Percentiles rank a stretch among this genome's conserved stretches.
Evolutionary conservation across 2,329 filamentous ascomycete species (phyloP).

Genomic region (Fonsecaea monophora): DNA sequence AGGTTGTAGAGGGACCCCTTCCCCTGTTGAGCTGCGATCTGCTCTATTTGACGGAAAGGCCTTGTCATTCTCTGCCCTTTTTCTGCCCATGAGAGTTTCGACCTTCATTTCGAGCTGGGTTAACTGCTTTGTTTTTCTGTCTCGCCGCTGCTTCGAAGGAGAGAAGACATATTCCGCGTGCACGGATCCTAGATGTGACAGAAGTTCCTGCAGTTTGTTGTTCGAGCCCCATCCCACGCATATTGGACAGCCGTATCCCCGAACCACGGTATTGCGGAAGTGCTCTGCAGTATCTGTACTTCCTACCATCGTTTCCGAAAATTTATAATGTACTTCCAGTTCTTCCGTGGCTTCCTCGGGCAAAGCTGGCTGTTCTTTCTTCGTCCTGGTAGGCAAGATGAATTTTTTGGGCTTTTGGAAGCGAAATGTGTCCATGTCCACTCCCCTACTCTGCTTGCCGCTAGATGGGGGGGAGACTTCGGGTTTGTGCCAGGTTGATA

Average conservation of each 20-base stretch:
- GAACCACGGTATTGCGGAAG: constrained; percentile 23
- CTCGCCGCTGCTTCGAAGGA: constrained; percentile 24
- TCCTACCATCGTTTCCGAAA: constrained; percentile 6
- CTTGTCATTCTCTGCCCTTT: constrained; percentile 23
- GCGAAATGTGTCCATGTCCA: constrained; percentile 30
- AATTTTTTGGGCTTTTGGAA: not conserved
- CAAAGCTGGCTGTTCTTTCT: constrained; percentile 7
- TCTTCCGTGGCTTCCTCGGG: not conserved
- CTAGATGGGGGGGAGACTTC: not conserved
- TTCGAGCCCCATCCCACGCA: constrained; percentile 28
- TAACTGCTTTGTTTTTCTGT: constrained; percentile 14
- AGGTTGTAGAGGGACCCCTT: constrained; percentile 7
- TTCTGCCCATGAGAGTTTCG: constrained; percentile 4
- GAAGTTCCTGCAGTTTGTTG: constrained; percentile 32
- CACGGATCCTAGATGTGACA: constrained; percentile 36
- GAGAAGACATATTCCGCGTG: constrained; percentile 37
- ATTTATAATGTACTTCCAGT: constrained; percentile 31
- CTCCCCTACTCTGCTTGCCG: constrained; percentile 7
- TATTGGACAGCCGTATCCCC: constrained; percentile 37
- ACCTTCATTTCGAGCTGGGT: constrained; percentile 33
- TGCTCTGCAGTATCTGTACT: constrained; percentile 14
- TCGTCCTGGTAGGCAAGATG: not conserved
- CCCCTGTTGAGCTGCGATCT: constrained; percentile 33
- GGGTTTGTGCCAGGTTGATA: constrained; percentile 31
- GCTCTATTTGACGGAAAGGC: constrained; percentile 21